These are phyloP conservation scores for Pseudocercospora pini-densiflorae DNA, from an alignment of 2,329 filamentous ascomycete genomes.

Conservation along the genomic window DNA sequence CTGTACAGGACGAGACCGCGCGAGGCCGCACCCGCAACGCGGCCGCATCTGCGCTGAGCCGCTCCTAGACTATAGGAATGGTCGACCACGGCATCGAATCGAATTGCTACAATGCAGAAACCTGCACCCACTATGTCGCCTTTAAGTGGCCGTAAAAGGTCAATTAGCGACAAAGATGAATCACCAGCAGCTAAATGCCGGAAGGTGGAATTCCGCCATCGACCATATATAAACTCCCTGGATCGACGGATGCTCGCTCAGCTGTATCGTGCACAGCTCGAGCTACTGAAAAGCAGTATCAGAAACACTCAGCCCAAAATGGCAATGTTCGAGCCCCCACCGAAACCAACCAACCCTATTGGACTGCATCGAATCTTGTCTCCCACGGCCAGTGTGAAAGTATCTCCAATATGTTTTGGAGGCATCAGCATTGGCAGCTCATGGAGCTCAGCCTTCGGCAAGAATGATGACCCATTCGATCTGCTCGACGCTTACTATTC, in stretches of 20 bases:
- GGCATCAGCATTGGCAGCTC: conserved; percentile 11
- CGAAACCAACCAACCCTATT: neutral
- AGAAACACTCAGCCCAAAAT: neutral
- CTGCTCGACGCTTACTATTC: conserved; percentile 40
- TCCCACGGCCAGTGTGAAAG: conserved; percentile 6
- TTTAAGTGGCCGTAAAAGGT: neutral
- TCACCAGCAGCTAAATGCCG: neutral
- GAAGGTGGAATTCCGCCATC: neutral
- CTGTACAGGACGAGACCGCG: neutral
- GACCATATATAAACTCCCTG: neutral
- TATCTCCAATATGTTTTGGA: conserved; percentile 4
- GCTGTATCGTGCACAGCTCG: neutral
- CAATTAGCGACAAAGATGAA: neutral
- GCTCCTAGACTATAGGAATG: neutral
- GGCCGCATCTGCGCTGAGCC: neutral
- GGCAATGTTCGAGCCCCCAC: neutral
- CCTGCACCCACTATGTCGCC: neutral
- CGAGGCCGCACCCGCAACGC: neutral
- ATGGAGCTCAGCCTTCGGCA: conserved; percentile 9
- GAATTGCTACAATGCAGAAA: neutral
- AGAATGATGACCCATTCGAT: conserved; percentile 6
- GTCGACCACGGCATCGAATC: neutral
- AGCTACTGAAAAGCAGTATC: neutral
- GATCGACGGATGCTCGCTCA: neutral
- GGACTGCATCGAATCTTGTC: conserved; percentile 3